Base-by-base conservation (phyloP, 805 yeast genomes). In the Candida caryicola region DNA sequence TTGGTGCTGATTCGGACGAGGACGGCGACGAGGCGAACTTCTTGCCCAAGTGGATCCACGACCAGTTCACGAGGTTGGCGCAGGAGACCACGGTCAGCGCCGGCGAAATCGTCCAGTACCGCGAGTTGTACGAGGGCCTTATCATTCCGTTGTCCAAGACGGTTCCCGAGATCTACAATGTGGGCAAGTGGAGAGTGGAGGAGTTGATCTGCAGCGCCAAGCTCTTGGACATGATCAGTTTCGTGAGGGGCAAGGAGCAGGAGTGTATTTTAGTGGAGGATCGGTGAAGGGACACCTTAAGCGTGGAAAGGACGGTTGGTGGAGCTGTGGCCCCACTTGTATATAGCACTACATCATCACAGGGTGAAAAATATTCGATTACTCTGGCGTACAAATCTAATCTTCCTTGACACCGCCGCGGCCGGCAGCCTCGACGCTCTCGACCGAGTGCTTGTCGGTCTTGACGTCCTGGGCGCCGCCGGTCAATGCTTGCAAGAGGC, bases 391-490 rank as follows among this genome's bases (percentile, higher is more conserved):
- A n/a, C n/a, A 21, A 7, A 47, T 42, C 59, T 79, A 87, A 58
- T 88, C 95, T 66, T 82, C 86, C 73, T 90, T 89, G 63, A 83
- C 73, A 64, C 96, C 96, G 56, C 93, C 91, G 40, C 76, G 60
- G 55, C 97, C 97, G 46, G 87, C 77, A 47, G 73, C 74, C 73
- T 89, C 97, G 45, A 95, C 93, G 54, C 74, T 77, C 54, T 83
- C 88, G 52, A 88, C 81, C 23, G 95, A 71, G 54, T 85, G 85
- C 74, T 88, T 88, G 69, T 89, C 96, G 47, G 93, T 85, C 71
- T 81, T 81, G 53, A 77, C 71, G 32, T 73, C 83, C 33, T 54
- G 55, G 31, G 54, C 50, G 42, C 60, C 68, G 43, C 90, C 87
- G 51, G 88, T 79, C 69, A 91, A 63, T 33, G 91, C 80, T 44